phyloP scores from a whole-genome alignment of 148 eudicot genomes.

The Rhododendron williamsianum region DNA sequence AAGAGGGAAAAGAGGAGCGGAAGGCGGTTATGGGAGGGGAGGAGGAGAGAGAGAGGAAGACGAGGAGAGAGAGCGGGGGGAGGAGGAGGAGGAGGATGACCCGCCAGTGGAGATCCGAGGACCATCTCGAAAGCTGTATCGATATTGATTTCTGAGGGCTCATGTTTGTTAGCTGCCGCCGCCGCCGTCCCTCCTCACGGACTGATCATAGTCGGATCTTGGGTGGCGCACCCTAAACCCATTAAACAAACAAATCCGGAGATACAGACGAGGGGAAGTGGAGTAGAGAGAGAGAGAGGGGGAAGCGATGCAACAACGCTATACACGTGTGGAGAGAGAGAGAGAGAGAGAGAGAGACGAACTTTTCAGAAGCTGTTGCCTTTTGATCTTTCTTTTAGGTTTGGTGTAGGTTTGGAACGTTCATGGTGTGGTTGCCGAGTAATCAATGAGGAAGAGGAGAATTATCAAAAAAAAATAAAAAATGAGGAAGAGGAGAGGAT shows the following conservation, averaged over 20 bases:
- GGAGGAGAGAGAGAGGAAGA: conserved; percentile 28
- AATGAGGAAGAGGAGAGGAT: no score
- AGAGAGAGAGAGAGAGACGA: not conserved
- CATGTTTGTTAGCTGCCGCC: not conserved
- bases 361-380: not conserved
- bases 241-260: not conserved
- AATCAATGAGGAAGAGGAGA: no score
- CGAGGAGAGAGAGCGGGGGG: conserved; percentile 34
- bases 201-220: not conserved
- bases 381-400: not conserved
- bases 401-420: not conserved
- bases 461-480: no score
- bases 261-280: not conserved
- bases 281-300: no score
- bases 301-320: not conserved
- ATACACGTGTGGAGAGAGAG: not conserved
- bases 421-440: not conserved
- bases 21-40: conserved; percentile 11
- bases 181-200: not conserved
- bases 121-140: conserved; percentile 23
- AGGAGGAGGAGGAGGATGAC: conserved; percentile 28
- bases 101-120: conserved; percentile 53
- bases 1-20: conserved; percentile 14
- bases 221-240: not conserved
- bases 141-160: conserved; percentile 16